A percentile compares a stretch with the other conserved stretches of the same genome.
Conservation (phyloP, 2,329 filamentous ascomycete genomes). For the Macrophomina phaseolina region DNA sequence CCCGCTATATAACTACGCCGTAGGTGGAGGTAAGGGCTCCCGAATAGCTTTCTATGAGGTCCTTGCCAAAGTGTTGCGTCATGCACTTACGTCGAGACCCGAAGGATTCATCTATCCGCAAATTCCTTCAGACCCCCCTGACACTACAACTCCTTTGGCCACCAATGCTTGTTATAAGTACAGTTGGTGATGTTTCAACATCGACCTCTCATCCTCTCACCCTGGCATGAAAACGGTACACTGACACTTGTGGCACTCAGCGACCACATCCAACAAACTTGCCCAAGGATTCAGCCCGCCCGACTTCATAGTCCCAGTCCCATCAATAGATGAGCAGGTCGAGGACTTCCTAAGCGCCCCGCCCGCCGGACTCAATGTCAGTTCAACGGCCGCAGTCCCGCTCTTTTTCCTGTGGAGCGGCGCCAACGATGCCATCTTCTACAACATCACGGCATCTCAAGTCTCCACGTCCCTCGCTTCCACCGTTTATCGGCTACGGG, state of each 20-base stretch:
- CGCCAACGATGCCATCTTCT: constrained; percentile 24
- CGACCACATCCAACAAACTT: constrained; percentile 25
- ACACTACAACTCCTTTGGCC: too few species aligned
- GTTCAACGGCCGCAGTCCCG: neutral
- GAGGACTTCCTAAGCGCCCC: constrained; percentile 13
- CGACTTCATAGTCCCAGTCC: constrained; percentile 21
- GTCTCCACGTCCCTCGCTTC: neutral
- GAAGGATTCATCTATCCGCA: too few species aligned
- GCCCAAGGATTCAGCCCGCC: constrained; percentile 26
- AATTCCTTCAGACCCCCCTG: too few species aligned
- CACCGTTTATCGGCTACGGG: neutral
- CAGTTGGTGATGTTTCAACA: too few species aligned
- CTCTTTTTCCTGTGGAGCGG: constrained; percentile 21
- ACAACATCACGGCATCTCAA: constrained; percentile 17
- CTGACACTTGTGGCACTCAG: neutral
- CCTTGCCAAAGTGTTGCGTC: too few species aligned
- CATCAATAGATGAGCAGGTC: constrained; percentile 25
- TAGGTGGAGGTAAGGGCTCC: constrained; percentile 4
- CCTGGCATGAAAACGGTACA: too few species aligned
- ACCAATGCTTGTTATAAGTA: too few species aligned
- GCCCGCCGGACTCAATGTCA: neutral
- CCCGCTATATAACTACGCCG: constrained; percentile 26
- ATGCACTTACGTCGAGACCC: too few species aligned
- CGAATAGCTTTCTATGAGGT: too few species aligned
- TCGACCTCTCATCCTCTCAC: too few species aligned